A percentile compares a stretch with the other conserved stretches of the same genome.
These are phyloP conservation scores for Fusarium drepaniforme DNA, from an alignment of 2,329 filamentous ascomycete species.

Conservation along the genomic window DNA sequence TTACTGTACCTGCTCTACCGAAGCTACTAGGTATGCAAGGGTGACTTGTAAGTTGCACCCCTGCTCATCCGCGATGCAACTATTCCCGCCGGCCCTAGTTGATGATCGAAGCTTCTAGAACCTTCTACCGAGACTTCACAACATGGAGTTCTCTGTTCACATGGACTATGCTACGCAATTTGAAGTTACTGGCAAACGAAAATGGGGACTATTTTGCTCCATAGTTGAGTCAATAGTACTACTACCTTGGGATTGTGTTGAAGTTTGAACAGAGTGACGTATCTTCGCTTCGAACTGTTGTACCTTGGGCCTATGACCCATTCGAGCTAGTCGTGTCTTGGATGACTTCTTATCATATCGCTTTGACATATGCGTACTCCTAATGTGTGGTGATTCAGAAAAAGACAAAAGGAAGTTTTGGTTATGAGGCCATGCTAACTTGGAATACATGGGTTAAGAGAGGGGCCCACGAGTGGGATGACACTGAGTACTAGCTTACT, in stretches of 20 bases:
- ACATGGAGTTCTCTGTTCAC: background rate
- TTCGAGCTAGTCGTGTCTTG: background rate
- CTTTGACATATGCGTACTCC: background rate
- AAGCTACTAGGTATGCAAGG: background rate
- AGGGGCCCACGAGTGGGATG: background rate
- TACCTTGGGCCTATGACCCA: background rate
- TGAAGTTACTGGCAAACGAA: background rate
- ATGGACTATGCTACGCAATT: background rate
- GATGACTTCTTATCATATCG: background rate
- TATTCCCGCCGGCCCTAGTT: constrained; percentile 28
- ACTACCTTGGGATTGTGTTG: background rate
- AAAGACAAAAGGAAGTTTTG: background rate
- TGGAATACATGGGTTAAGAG: background rate
- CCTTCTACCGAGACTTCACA: constrained; percentile 28
- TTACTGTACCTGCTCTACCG: background rate
- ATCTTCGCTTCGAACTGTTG: background rate
- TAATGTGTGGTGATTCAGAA: background rate
- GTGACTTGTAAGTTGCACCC: constrained; percentile 19
- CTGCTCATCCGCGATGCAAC: constrained; percentile 20
- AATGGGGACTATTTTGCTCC: background rate
- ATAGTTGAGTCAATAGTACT: background rate
- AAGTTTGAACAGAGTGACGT: background rate
- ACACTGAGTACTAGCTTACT: background rate
- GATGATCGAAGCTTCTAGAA: constrained; percentile 44
- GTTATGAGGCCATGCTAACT: background rate